Percentiles rank a stretch among this genome's conserved stretches.
These are phyloP conservation scores for Phialemoniopsis sp. DNA, from an alignment of 2,329 filamentous ascomycete species.

Conservation along the genomic window DNA sequence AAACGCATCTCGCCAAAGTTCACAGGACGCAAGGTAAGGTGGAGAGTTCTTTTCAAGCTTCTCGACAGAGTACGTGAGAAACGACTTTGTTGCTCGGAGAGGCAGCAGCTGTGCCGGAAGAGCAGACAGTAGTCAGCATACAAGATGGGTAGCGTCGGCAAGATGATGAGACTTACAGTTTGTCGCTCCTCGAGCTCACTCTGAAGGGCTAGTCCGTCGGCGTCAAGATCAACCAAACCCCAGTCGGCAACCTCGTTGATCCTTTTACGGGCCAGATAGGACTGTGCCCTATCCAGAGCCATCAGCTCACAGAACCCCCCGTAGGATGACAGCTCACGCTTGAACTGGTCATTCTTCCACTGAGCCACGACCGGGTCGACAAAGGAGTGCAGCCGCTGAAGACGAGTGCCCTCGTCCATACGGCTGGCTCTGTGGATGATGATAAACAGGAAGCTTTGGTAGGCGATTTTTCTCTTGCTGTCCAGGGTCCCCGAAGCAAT, in stretches of 20 bases:
- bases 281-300: slow-evolving; percentile 73
- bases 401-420: slow-evolving; percentile 66
- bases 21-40: slow-evolving; percentile 70
- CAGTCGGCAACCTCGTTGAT: slow-evolving; percentile 79
- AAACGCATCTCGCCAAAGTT: slow-evolving; percentile 82
- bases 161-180: slow-evolving; percentile 56
- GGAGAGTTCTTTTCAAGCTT: slow-evolving; percentile 71
- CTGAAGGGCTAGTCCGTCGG: slow-evolving; percentile 75
- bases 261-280: slow-evolving; percentile 65
- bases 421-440: slow-evolving; percentile 85
- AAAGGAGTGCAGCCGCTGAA: slow-evolving; percentile 71
- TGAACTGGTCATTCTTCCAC: slow-evolving; percentile 72
- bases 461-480: slow-evolving; percentile 79
- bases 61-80: slow-evolving; percentile 90
- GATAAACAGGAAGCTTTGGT: slow-evolving; percentile 88
- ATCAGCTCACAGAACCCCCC: slow-evolving; percentile 75
- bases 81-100: slow-evolving; percentile 81
- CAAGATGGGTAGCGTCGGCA: too few relatives aligned
- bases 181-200: slow-evolving; percentile 72
- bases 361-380: slow-evolving; percentile 75
- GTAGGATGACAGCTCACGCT: slow-evolving; percentile 68
- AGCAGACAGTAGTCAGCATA: too few relatives aligned
- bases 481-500: slow-evolving; percentile 69
- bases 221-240: slow-evolving; percentile 72
- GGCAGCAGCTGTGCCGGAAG: slow-evolving; percentile 56